Percentiles rank a stretch among this genome's conserved stretches.
Conservation (phyloP, 2,329 filamentous ascomycete species). For the Colletotrichum sp. region DNA sequence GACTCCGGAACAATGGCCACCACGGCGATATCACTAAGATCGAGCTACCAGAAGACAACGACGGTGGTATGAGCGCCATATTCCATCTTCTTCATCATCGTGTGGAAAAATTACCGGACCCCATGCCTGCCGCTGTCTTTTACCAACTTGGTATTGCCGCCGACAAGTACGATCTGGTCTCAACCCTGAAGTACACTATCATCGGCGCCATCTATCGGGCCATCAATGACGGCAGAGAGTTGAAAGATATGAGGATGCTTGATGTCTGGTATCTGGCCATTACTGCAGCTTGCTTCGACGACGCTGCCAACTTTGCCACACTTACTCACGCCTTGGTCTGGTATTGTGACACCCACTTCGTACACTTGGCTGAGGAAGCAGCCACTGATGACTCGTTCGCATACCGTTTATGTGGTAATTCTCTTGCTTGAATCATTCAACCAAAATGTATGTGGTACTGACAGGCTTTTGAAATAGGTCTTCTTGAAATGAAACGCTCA, state of each 20-base stretch:
- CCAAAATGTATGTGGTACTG: too few species aligned
- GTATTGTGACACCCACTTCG: too few species aligned
- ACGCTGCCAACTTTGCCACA: background rate
- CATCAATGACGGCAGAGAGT: background rate
- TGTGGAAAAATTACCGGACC: background rate
- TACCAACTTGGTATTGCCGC: fast-evolving
- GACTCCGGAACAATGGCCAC: fast-evolving
- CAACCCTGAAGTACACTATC: background rate
- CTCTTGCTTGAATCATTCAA: too few species aligned
- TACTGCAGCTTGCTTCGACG: background rate
- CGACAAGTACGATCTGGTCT: background rate
- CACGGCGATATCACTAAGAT: background rate
- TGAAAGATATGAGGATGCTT: background rate
- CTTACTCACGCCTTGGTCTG: background rate
- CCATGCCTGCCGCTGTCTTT: fast-evolving
- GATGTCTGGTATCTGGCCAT: background rate
- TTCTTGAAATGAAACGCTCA: background rate
- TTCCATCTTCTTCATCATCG: background rate
- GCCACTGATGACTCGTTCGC: fast-evolving
- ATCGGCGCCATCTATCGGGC: background rate
- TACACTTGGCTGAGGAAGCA: background rate
- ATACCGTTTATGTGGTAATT: background rate
- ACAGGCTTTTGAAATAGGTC: background rate
- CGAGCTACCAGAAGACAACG: background rate
- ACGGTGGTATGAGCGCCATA: fast-evolving